These are phyloP conservation scores for Phytophthora constricta DNA, from an alignment of 352 stramenopile genomes.

Conservation along the genomic window DNA sequence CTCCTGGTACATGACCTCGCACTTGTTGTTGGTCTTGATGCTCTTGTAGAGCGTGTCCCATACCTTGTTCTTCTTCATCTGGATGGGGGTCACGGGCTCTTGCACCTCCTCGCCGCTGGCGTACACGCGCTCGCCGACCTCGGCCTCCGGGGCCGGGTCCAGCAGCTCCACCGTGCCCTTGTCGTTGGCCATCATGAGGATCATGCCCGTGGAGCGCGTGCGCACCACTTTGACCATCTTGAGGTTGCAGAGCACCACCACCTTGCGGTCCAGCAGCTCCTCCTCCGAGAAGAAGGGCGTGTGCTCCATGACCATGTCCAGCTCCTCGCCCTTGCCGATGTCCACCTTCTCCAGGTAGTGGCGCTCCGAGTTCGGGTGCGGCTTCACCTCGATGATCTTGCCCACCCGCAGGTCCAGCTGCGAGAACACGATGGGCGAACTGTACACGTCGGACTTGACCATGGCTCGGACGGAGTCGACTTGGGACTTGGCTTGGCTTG, in stretches of 20 bases:
- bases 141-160: conserved; percentile 63
- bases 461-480: conserved; percentile 28
- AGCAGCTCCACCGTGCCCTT: conserved; percentile 73
- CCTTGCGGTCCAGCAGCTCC: conserved; percentile 71
- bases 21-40: conserved; percentile 82
- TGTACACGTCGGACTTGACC: conserved; percentile 84
- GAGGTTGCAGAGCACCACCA: conserved; percentile 79
- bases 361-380: conserved; percentile 72
- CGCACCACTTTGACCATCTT: conserved; percentile 79
- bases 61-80: conserved; percentile 90
- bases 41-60: conserved; percentile 78
- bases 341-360: conserved; percentile 82
- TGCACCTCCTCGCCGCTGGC: conserved; percentile 71
- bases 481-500: conserved; percentile 21
- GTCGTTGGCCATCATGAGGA: conserved; percentile 58
- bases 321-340: conserved; percentile 74
- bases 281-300: conserved; percentile 81
- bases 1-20: conserved; percentile 74
- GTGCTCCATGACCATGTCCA: conserved; percentile 83
- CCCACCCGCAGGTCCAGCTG: conserved; percentile 76
- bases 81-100: conserved; percentile 76
- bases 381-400: conserved; percentile 69
- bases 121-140: conserved; percentile 78
- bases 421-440: conserved; percentile 71
- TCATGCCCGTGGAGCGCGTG: conserved; percentile 65